Percentiles rank a stretch among this genome's conserved stretches.
Conservation (phyloP, 352 stramenopile species). For the Phytophthora tubulina region DNA sequence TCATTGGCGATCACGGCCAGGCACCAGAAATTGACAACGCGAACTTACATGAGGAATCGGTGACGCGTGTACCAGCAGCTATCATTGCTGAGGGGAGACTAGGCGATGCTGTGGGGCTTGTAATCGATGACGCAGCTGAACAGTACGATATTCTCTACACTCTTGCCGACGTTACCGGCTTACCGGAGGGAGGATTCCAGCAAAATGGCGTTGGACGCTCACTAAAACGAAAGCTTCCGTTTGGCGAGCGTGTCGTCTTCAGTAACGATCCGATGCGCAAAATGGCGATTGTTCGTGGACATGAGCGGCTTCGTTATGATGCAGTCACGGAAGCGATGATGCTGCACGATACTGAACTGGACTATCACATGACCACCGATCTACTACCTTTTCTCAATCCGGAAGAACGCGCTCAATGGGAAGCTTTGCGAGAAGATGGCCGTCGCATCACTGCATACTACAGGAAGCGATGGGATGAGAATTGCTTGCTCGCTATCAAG, state of each 20-base stretch:
- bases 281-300: constrained; percentile 53
- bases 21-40: constrained; percentile 51
- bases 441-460: constrained; percentile 54
- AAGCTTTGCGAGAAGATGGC: constrained; percentile 43
- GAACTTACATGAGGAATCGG: constrained; percentile 56
- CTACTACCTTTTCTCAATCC: constrained; percentile 42
- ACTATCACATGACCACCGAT: constrained; percentile 50
- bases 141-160: constrained; percentile 77
- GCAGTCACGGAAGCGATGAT: constrained; percentile 50
- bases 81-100: constrained; percentile 64
- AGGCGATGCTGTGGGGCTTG: constrained; percentile 44
- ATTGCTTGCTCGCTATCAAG: constrained; percentile 36
- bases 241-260: constrained; percentile 45
- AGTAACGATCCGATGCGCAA: constrained; percentile 69
- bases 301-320: constrained; percentile 56
- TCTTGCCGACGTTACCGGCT: constrained; percentile 66
- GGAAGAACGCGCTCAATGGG: constrained; percentile 33
- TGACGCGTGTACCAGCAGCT: constrained; percentile 51
- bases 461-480: constrained; percentile 53
- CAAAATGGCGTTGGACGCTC: constrained; percentile 69
- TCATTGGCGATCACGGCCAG: constrained; percentile 68
- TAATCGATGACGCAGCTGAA: constrained; percentile 53
- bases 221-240: constrained; percentile 51
- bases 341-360: constrained; percentile 54
- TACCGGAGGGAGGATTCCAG: constrained; percentile 56